Percentiles rank a stretch among this genome's conserved stretches.
Evolutionary conservation across 179 eudicot genomes (phyloP).

Genomic region (Actinidia polygama): DNA sequence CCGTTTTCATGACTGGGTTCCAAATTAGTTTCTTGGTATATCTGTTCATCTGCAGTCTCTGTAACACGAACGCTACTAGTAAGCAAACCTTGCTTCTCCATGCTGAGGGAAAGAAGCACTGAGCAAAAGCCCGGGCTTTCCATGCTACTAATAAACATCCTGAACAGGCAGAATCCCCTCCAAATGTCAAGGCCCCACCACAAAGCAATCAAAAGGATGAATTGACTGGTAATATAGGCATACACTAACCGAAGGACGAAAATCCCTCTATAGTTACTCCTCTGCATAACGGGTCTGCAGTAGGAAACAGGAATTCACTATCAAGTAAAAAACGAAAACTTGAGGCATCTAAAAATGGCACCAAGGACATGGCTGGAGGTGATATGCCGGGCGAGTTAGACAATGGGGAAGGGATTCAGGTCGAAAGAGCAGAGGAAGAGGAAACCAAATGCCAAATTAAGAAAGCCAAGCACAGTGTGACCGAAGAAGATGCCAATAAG

Average conservation of each 20-base stretch:
- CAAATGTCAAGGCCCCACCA: constrained; percentile 25
- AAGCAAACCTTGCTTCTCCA: constrained; percentile 82
- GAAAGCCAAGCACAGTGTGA: constrained; percentile 44
- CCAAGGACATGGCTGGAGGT: constrained; percentile 23
- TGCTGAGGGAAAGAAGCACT: constrained; percentile 92
- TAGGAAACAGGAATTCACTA: constrained; percentile 35
- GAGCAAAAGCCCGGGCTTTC: constrained; percentile 82
- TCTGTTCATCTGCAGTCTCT: constrained; percentile 53
- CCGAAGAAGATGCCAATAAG: constrained; percentile 37
- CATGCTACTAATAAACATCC: constrained; percentile 69
- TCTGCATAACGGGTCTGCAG: constrained; percentile 28
- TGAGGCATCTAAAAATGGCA: constrained; percentile 37
- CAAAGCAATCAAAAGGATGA: constrained; percentile 40
- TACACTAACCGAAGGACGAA: constrained; percentile 32
- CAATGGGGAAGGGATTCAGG: constrained; percentile 45
- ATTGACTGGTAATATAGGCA: constrained; percentile 21
- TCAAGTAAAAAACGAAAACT: constrained; percentile 63
- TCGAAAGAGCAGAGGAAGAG: constrained; percentile 31
- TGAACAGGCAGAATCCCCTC: constrained; percentile 42
- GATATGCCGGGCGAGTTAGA: constrained; percentile 31
- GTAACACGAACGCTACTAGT: constrained; percentile 86
- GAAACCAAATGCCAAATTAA: constrained; percentile 38
- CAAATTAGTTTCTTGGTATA: background rate
- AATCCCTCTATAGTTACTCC: constrained; percentile 32
- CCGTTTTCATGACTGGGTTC: background rate